phyloP scores from a whole-genome alignment of 2,329 filamentous ascomycete genomes.

The Fusarium citri region DNA sequence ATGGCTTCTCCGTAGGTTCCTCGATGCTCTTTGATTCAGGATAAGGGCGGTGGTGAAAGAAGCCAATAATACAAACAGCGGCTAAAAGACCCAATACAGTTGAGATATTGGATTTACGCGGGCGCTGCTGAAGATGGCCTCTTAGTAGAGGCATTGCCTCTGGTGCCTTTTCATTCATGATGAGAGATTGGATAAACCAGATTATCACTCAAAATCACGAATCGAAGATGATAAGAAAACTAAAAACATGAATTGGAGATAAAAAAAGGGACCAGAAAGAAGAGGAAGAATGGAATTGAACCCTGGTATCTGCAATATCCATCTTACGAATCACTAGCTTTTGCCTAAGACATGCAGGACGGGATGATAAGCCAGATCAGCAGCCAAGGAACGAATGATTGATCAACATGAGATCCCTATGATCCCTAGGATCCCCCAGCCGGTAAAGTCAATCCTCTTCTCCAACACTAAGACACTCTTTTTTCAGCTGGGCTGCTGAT shows the following conservation, averaged over 20 bases:
- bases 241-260: neutral
- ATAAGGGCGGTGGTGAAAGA: conserved; percentile 38
- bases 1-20: conserved; percentile 24
- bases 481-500: conserved; percentile 11
- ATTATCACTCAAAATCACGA: neutral
- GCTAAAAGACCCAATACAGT: conserved; percentile 36
- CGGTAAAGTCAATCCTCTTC: neutral
- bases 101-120: conserved; percentile 8
- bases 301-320: neutral
- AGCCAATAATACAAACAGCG: conserved; percentile 31
- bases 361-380: conserved; percentile 32
- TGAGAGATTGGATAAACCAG: neutral
- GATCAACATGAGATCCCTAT: neutral
- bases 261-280: neutral
- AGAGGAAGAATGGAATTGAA: neutral
- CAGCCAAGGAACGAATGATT: neutral
- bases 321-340: conserved; percentile 22
- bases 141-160: conserved; percentile 33
- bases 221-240: neutral
- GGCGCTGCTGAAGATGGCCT: conserved; percentile 11
- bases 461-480: neutral
- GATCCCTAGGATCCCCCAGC: neutral
- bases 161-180: conserved; percentile 36
- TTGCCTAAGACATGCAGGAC: conserved; percentile 30
- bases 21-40: neutral